Evolutionary conservation across 768 basidiomycete genomes (phyloP), one percentile per base, ranked within the genome.

Genomic region (Tephrocybe sp.): DNA sequence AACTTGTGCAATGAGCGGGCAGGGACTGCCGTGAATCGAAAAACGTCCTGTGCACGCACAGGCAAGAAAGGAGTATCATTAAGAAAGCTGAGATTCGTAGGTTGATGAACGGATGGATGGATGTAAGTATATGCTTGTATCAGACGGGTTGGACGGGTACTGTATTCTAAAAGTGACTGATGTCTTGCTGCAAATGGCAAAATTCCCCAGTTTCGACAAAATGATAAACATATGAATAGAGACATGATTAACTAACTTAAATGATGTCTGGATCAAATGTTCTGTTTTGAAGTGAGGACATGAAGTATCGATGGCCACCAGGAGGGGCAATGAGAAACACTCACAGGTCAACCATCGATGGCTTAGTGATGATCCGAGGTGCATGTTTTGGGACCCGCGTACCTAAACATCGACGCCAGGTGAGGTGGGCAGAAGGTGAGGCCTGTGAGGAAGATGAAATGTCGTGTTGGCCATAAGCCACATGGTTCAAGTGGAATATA

Each of bases 351-450:
- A 49, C 47, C 36, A 26, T 17, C n/a, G 20, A 44, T 32, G 48
- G 45, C 10, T 41, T 32, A 33, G 35, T 35, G 44, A 52, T 56
- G 55, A 56, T 56, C 48, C 48, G 55, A 46, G 38, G 39, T 48
- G 38, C n/a, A 13, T 45, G 38, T 40, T 48, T 26, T 47, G 23
- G 45, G 55, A 57, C 48, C 55, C 49, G 49, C 55, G 55, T 57
- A 49, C 34, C 49, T 47, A 34, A 45, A 20, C 45, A 44, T 40
- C 39, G 20, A 43, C 31, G 44, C 31, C 50, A 38, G 16, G 38
- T 51, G 35, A 38, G 16, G 38, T 51, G 35, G 31, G 26, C 38
- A 45, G 20, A 26, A 26, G 26, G 26, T 26, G 26, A 7, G 26
- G 26, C 32, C 38, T 38, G 35, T 1, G 26, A 19, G 42, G 39